Conservation (phyloP, 768 basidiomycete genomes). For the Asterophora lycoperdoides region DNA sequence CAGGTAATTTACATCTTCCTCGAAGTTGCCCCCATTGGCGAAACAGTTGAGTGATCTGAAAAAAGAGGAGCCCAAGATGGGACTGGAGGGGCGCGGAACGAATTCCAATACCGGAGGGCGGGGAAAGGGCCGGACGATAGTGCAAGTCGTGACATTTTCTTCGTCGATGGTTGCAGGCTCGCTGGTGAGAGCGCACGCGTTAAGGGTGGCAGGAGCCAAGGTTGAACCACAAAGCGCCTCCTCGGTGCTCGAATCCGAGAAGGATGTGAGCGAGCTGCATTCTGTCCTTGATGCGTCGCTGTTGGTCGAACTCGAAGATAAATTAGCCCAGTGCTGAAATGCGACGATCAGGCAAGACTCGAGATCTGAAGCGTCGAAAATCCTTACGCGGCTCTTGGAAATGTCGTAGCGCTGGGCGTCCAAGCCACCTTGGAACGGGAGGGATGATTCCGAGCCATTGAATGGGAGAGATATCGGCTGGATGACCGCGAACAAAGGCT, state of each 20-base stretch:
- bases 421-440: conserved; percentile 13
- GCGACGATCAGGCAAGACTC: neutral
- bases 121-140: conserved; percentile 32
- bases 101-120: conserved; percentile 23
- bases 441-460: neutral
- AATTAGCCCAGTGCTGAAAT: neutral
- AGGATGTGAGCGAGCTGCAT: conserved; percentile 3
- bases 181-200: neutral
- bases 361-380: neutral
- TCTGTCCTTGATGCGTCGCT: neutral
- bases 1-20: conserved; percentile 25
- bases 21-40: conserved; percentile 24
- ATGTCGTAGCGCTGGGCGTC: conserved; percentile 26
- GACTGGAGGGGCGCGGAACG: conserved; percentile 28
- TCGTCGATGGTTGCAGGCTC: conserved; percentile 23
- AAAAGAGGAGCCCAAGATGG: conserved; percentile 22
- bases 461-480: neutral
- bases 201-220: conserved; percentile 1
- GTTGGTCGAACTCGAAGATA: neutral
- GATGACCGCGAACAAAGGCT: neutral
- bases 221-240: neutral
- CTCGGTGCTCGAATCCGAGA: neutral
- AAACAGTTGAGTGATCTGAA: conserved; percentile 30
- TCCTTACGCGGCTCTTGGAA: conserved; percentile 21
- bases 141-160: conserved; percentile 31